phyloP scores from a whole-genome alignment of 2,329 filamentous ascomycete genomes.

The Akanthomyces lecanii region DNA sequence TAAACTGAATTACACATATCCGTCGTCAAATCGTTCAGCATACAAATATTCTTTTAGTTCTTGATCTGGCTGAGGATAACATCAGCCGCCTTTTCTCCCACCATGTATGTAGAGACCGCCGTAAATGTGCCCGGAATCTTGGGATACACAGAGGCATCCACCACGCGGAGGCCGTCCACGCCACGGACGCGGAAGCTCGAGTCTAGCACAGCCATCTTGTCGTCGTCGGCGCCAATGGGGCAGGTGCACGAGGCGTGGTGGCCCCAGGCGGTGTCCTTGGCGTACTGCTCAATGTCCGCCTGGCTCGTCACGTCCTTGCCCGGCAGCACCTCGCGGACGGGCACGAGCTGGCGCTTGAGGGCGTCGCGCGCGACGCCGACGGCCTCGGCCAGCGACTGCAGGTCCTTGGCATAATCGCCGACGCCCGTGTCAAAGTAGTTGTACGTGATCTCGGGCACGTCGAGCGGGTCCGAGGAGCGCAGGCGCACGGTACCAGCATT shows the following conservation, averaged over 20 bases:
- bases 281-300: slow-evolving; percentile 23
- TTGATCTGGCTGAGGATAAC: slow-evolving; percentile 24
- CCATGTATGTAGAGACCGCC: slow-evolving; percentile 30
- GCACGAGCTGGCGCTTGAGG: slow-evolving; percentile 22
- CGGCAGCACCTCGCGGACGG: slow-evolving; percentile 21
- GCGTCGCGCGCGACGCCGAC: slow-evolving; percentile 48
- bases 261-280: slow-evolving; percentile 31
- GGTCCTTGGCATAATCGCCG: slow-evolving; percentile 42
- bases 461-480: slow-evolving; percentile 56
- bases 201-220: slow-evolving; percentile 41
- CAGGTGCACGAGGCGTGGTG: slow-evolving; percentile 33
- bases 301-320: slow-evolving; percentile 19
- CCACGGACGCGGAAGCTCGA: slow-evolving; percentile 44
- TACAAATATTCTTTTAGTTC: not conserved
- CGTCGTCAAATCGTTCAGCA: not conserved
- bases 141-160: slow-evolving; percentile 44
- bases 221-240: slow-evolving; percentile 30
- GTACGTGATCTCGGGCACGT: slow-evolving; percentile 59
- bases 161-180: slow-evolving; percentile 42
- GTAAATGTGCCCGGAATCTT: slow-evolving; percentile 31
- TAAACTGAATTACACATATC: not conserved
- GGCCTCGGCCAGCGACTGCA: slow-evolving; percentile 53
- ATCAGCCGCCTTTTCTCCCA: slow-evolving; percentile 32
- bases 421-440: slow-evolving; percentile 54
- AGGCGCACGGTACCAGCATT: slow-evolving; percentile 58